Conservation (phyloP, 805 yeast species). For the Saturnispora kantuleensis region DNA sequence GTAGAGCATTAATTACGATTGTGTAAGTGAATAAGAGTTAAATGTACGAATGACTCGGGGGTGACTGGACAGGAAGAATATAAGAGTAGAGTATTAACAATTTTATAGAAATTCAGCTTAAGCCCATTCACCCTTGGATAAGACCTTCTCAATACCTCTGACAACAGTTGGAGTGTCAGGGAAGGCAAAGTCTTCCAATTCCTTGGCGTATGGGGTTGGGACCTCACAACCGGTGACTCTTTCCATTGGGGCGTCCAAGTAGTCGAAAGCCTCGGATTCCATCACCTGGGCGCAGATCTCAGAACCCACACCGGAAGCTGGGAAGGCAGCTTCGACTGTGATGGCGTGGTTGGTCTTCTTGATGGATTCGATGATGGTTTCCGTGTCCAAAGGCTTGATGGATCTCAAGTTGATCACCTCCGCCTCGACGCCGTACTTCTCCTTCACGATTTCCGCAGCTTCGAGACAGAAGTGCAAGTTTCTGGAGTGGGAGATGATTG, state of each 20-base stretch:
- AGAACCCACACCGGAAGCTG: constrained; percentile 97
- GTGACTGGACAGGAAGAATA: not conserved
- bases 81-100: not conserved
- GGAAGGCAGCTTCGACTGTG: constrained; percentile 96
- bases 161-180: constrained; percentile 88
- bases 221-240: constrained; percentile 99
- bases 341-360: constrained; percentile 96
- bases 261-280: constrained; percentile 98
- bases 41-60: too few relatives aligned
- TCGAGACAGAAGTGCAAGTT: constrained; percentile 76
- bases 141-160: constrained; percentile 75
- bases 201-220: constrained; percentile 96
- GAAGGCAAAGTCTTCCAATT: constrained; percentile 96
- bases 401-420: constrained; percentile 95
- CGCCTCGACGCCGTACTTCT: constrained; percentile 78
- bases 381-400: constrained; percentile 91
- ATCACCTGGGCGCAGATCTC: constrained; percentile 95
- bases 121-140: constrained; percentile 42
- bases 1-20: constrained; percentile 1
- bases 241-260: constrained; percentile 96
- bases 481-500: constrained; percentile 87
- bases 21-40: too few relatives aligned
- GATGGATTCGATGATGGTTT: constrained; percentile 74
- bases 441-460: constrained; percentile 81
- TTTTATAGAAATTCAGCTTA: constrained; percentile 17